Evolutionary conservation across 495 filamentous ascomycete genomes (phyloP), one percentile per base, ranked within the genome.

Genomic region (Pyrenopolyporus hunteri): DNA sequence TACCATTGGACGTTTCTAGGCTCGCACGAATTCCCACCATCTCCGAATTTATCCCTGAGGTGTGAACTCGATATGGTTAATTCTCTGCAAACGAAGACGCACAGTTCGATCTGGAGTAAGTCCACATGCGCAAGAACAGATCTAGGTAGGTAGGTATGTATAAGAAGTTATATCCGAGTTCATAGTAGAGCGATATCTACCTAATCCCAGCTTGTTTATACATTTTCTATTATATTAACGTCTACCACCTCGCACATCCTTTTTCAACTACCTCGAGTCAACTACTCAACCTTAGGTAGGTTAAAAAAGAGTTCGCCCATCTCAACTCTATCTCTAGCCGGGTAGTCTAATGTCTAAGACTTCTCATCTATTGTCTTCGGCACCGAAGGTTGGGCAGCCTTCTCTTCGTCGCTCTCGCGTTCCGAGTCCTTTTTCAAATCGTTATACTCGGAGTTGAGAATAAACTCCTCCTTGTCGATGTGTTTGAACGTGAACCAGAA

Each of bases 401-500:
- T 64, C 54, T 77, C 71, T 45, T 73, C 73, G 31, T 80, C 78
- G 22, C 69, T 74, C 33, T 75, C 69, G 50, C 73, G 67, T 33
- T 78, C 76, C 22, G 75, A 71, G 20, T 74, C 73, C 20, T 63
- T 60, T 67, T 68, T 72, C 64, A 75, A 68, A 45, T 76, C 73
- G 2, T 0, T 33, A 7, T 74, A 72, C 49, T 70, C 69, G 5
- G 74, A 73, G 52, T 71, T 75, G 31, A 76, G 67, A 31, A 75
- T 33, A 48, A 76, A 80, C 52, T 79, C 78, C 50, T 79, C 76
- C 20, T 77, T 64, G 43, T 80, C 72, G n/a, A 79, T 60, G 43
- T 78, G 68, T 20, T 48, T 72, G 57, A 78, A 83, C 11, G 73
- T 73, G 61, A 79, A 79, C 66, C 72, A 83, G 57, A 83, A 83